Evolutionary conservation across 1,284 basidiomycete genomes (phyloP), one percentile per base, ranked within the genome.

Genomic region (Pisolithus thermaeus): DNA sequence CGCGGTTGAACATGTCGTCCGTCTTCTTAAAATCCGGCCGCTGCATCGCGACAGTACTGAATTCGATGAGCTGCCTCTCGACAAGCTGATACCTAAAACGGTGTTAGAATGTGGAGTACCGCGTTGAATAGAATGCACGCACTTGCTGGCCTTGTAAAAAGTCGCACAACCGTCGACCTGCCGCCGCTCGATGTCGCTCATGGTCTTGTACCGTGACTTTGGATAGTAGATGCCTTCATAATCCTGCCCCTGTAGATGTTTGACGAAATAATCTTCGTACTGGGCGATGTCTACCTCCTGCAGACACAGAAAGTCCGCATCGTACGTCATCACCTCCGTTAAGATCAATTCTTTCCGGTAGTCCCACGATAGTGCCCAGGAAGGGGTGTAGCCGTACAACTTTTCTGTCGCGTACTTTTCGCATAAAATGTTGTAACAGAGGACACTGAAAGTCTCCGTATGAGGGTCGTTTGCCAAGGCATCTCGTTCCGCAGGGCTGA

Each of bases 1-100:
- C 93, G 49, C 97, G 91, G 67, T 98, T 98, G 80, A 98, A 99
- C 93, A 99, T 96, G 73, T 98, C 96, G 65, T 99, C 94, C 4
- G 95, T 97, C 76, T 94, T 96, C 73, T 96, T 94, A 74, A 98
- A 96, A 67, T 99, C 96, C 41, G 87, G 81, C 47, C 93, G 86
- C 64, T 93, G 89, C 78, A 98, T 90, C 7, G 95, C 95, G 54
- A 95, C 80, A 52, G 92, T 83, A 69, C 89, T 92, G 74, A 96
- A 99, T 69, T 99, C 97, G 67, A 99, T 81, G 40, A 96, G 80
- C 58, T 95, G 90, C 62, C 91, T 91, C 74, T 99, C 96, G 52
- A 99, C 88, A 42, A 99, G 83, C 55, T 87, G 80, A 71, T 90
- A 99, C 68, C 92, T 96, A 60, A 23, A 47, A 23, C 18, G 46